A percentile compares a stretch with the other conserved stretches of the same genome.
These are phyloP conservation scores for Posidonia oceanica DNA, from an alignment of 116 monocot species.

Conservation along the genomic window DNA sequence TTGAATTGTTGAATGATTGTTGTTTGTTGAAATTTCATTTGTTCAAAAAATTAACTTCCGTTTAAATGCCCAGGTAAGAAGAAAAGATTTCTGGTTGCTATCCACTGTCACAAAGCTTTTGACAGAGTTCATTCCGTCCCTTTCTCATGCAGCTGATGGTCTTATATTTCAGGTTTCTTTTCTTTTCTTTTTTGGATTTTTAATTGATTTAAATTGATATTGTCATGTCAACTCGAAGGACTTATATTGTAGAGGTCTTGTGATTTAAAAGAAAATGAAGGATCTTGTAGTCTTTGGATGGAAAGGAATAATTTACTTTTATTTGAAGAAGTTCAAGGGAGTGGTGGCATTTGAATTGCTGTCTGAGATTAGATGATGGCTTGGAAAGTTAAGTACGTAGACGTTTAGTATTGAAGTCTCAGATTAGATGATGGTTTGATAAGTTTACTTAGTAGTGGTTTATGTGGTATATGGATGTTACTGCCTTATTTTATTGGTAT, in stretches of 20 bases:
- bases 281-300: not conserved
- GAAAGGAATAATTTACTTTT: no score
- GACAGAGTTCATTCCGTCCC: conserved; percentile 67
- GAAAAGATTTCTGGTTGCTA: conserved; percentile 89
- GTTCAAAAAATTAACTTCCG: not conserved
- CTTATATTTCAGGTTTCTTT: conserved; percentile 86
- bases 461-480: no score
- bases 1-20: not conserved
- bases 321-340: no score
- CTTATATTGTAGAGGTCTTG: not conserved
- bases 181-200: not conserved
- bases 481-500: no score
- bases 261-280: not conserved
- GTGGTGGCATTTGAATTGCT: no score
- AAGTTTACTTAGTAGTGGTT: no score
- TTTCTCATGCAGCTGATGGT: conserved; percentile 93
- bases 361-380: no score
- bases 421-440: no score
- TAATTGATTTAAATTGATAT: not conserved
- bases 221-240: no score
- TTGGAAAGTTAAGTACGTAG: no score
- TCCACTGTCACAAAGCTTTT: conserved; percentile 79
- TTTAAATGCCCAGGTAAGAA: conserved; percentile 53
- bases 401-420: no score
- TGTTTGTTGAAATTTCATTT: not conserved